Conservation (phyloP, 441 rosid species). For the Erodium trifolium region DNA sequence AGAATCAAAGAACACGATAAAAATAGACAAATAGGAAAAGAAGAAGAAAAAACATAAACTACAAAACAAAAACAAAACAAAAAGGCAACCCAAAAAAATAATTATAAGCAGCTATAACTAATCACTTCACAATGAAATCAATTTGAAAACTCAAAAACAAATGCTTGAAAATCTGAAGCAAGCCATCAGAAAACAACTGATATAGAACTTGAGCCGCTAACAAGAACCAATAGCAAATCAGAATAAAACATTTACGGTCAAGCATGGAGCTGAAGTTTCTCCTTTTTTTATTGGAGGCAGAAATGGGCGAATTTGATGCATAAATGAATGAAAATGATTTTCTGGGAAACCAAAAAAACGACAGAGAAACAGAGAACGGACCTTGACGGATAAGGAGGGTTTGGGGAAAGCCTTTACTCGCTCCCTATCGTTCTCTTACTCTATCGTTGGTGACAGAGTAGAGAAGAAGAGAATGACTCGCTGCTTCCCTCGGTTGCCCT, state of each 20-base stretch:
- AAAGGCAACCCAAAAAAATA: neutral
- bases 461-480: neutral
- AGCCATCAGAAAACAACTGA: neutral
- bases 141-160: neutral
- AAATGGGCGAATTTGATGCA: neutral
- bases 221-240: neutral
- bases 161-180: slow-evolving; percentile 4
- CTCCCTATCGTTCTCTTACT: slow-evolving; percentile 1
- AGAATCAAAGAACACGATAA: neutral
- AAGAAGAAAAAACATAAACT: neutral
- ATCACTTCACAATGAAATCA: neutral
- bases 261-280: neutral
- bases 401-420: neutral
- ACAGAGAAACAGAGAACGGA: neutral
- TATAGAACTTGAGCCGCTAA: neutral
- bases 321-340: neutral
- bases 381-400: neutral
- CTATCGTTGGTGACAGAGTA: neutral
- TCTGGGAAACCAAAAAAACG: neutral
- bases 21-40: neutral
- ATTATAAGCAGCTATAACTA: neutral
- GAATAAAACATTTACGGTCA: neutral
- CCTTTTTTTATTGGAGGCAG: neutral
- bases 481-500: neutral
- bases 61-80: neutral